Evolutionary conservation across 495 filamentous ascomycete species (phyloP).

Genomic region (Terfezia boudieri): DNA sequence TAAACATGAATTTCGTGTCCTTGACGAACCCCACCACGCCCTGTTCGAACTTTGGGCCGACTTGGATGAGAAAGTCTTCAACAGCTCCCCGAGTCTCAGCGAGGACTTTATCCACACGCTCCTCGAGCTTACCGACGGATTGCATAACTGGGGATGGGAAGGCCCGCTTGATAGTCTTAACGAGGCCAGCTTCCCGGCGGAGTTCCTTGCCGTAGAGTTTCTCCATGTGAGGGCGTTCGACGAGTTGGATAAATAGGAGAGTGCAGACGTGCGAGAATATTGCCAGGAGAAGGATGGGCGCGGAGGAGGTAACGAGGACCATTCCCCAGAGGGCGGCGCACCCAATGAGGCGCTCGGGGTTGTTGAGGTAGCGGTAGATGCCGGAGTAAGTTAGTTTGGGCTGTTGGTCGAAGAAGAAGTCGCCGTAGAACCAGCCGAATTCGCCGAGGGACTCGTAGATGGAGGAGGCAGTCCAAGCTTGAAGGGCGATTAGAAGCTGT

Average conservation of each 20-base stretch:
- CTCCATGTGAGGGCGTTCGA: slow-evolving; percentile 96
- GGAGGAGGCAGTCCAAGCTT: slow-evolving; percentile 79
- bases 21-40: slow-evolving; percentile 70
- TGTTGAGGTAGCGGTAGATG: slow-evolving; percentile 95
- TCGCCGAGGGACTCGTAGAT: slow-evolving; percentile 94
- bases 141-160: slow-evolving; percentile 58
- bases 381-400: slow-evolving; percentile 84
- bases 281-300: slow-evolving; percentile 61
- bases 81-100: slow-evolving; percentile 67
- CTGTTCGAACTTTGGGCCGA: slow-evolving; percentile 66
- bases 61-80: slow-evolving; percentile 71
- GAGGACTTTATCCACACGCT: slow-evolving; percentile 68
- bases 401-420: slow-evolving; percentile 82
- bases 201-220: slow-evolving; percentile 78
- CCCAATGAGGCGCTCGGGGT: slow-evolving; percentile 83
- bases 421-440: slow-evolving; percentile 95
- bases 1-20: slow-evolving; percentile 73
- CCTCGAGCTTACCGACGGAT: slow-evolving; percentile 39
- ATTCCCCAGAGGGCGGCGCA: slow-evolving; percentile 92
- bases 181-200: slow-evolving; percentile 69
- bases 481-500: slow-evolving; percentile 51
- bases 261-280: slow-evolving; percentile 65
- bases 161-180: slow-evolving; percentile 67
- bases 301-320: slow-evolving; percentile 75
- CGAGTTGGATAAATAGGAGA: slow-evolving; percentile 71